Evolutionary conservation across 257 asterid species (phyloP), one percentile per base, ranked within the genome.

Genomic region (Apocynum venetum): DNA sequence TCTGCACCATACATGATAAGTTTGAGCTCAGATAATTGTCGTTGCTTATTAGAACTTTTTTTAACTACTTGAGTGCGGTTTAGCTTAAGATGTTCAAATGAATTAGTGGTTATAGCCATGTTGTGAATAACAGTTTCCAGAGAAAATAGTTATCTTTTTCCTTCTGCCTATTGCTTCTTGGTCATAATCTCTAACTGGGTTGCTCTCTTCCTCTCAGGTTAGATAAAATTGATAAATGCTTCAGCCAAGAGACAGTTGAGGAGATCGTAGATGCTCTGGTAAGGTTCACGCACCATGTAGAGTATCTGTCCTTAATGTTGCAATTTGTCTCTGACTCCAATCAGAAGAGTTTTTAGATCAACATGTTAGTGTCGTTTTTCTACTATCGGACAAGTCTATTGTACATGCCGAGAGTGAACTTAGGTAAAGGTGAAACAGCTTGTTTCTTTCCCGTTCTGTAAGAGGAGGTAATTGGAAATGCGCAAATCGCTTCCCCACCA

Each of bases 251-350:
- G 66, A 91, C 97, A 1, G 77, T 91, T 86, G 99, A 96, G 87
- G 99, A 93, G 84, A 96, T 93, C 57, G 80, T 96, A 73, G 92
- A 89, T 77, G 92, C 95, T 80, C 83, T 96, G 93, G 99, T 96
- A 83, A 86, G 97, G 78, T 60, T 70, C 81, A 48, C 55, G 43
- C 46, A 53, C 7, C 61, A 9, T 73, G 3, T 38, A 15, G 69
- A 47, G 4, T 44, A 5, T 72, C 15, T 5, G 7, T 35, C 20
- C 77, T 73, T 73, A 46, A 40, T 56, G 19, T 38, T 38, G 40
- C 8, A 35, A 5, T 73, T 59, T 15, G 49, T 65, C 48, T 25
- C 38, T 65, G 10, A 65, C 11, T 38, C 6, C 8, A 41, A 38
- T 40, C 25, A 14, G n/a, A 12, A 36, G 0, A 65, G n/a, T 40